phyloP scores from a whole-genome alignment of 2,329 filamentous ascomycete genomes.

The Metarhizium album region DNA sequence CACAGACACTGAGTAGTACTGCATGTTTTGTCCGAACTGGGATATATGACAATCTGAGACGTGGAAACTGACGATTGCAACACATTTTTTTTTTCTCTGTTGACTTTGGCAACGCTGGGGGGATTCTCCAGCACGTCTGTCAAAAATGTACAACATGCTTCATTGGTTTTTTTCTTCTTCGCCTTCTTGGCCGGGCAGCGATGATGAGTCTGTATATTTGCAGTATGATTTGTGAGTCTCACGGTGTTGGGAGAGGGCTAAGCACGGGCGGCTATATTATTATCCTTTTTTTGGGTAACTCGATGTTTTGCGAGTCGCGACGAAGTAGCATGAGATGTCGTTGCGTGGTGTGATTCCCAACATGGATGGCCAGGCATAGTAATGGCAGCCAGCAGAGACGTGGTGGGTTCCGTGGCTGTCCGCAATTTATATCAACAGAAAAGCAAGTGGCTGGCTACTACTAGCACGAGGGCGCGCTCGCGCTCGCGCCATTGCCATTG shows the following conservation, averaged over 20 bases:
- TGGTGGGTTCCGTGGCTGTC: no score
- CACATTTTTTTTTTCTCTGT: background rate
- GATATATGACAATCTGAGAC: background rate
- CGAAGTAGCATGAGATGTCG: background rate
- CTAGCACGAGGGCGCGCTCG: background rate
- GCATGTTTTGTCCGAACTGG: slow-evolving; percentile 1
- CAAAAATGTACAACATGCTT: background rate
- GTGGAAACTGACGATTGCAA: background rate
- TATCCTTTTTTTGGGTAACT: slow-evolving; percentile 2
- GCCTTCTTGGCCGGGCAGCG: background rate
- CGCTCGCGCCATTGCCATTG: background rate
- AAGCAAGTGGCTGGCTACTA: no score
- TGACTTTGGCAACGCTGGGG: background rate
- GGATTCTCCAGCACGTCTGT: background rate
- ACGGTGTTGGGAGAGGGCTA: background rate
- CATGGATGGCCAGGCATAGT: background rate
- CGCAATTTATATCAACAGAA: no score
- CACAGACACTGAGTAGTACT: slow-evolving; percentile 7
- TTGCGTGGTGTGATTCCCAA: background rate
- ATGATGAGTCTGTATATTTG: background rate
- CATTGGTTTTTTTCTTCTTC: background rate
- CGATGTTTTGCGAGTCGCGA: background rate
- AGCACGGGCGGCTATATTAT: background rate
- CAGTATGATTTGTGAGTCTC: background rate
- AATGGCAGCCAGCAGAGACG: no score